Evolutionary conservation across 306 rosid species (phyloP), one percentile per base, ranked within the genome.

Genomic region (Malus fusca): DNA sequence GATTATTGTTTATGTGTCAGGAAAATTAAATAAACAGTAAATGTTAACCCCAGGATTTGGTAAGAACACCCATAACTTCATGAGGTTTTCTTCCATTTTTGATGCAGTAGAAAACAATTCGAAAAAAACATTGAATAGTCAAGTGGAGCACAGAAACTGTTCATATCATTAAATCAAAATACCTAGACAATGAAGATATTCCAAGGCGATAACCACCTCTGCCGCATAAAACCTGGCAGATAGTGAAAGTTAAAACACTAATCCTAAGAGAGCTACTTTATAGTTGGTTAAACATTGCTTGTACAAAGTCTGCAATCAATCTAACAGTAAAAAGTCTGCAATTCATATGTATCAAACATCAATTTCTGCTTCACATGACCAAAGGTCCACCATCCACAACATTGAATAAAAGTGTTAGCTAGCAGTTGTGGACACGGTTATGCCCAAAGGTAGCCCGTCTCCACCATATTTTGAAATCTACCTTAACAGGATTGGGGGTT

Each of bases 181-280:
- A 94, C 98, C 98, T 88, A 95, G 82, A 88, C 96, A 95, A 80
- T 95, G 98, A 75, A 95, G 97, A 75, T 95, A 95, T 81, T 95
- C 97, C 88, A 95, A 90, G 77, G 88, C 92, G 80, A 90, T 87
- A 76, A 95, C 87, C 59, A 95, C 96, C 85, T 95, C 97, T 69
- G 97, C 98, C 6, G 88, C 92, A 90, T 88, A 95, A 85, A 95
- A 92, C 84, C 98, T 95, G 94, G 60, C 44, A 82, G 21, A 55
- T 23, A 72, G 69, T 56, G 71, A 9, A 82, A 68, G 59, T 78
- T 74, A 79, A 83, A 60, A 74, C 43, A 42, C 21, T 52, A 46
- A 69, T 61, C 22, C 18, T 70, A 69, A 65, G 59, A 43, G 23
- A 11, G 65, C 12, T 35, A 28, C 60, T 56, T 5, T 26, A 48